phyloP scores from a whole-genome alignment of 2,329 filamentous ascomycete species.

The Colletotrichum coccodes region DNA sequence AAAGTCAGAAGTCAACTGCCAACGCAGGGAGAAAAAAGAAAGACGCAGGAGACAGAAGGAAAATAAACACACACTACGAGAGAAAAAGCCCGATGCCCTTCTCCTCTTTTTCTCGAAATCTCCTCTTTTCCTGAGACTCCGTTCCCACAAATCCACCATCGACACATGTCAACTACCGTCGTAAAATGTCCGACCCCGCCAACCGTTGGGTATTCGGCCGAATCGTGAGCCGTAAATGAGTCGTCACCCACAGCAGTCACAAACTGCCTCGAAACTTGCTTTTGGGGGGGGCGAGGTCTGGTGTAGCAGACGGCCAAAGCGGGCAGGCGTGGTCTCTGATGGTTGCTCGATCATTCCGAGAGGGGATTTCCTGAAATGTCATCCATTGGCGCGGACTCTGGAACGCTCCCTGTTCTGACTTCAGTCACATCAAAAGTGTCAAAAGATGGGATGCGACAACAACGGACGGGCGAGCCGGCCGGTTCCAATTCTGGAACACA shows the following conservation, averaged over 20 bases:
- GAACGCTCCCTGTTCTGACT: neutral
- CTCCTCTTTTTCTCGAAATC: conserved; percentile 4
- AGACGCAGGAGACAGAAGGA: neutral
- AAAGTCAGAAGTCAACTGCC: too few relatives aligned
- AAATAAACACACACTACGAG: neutral
- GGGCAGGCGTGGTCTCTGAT: neutral
- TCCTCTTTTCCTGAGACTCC: conserved; percentile 6
- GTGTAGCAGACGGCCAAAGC: neutral
- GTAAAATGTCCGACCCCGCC: conserved; percentile 22
- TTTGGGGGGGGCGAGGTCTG: neutral
- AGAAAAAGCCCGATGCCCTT: neutral
- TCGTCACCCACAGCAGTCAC: neutral
- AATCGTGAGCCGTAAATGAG: conserved; percentile 5
- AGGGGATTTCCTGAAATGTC: neutral
- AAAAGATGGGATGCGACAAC: conserved; percentile 2
- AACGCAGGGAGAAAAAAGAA: neutral
- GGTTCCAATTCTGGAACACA: conserved; percentile 7
- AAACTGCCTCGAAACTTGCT: neutral
- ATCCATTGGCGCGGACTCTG: conserved; percentile 9
- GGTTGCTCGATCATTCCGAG: neutral
- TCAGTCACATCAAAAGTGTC: conserved; percentile 7
- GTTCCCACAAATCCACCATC: conserved; percentile 10
- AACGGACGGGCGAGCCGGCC: conserved; percentile 9
- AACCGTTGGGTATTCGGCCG: neutral
- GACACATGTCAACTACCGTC: conserved; percentile 15